Base-by-base conservation (phyloP, 768 basidiomycete species). In the Naganishia vaughanmartiniae region DNA sequence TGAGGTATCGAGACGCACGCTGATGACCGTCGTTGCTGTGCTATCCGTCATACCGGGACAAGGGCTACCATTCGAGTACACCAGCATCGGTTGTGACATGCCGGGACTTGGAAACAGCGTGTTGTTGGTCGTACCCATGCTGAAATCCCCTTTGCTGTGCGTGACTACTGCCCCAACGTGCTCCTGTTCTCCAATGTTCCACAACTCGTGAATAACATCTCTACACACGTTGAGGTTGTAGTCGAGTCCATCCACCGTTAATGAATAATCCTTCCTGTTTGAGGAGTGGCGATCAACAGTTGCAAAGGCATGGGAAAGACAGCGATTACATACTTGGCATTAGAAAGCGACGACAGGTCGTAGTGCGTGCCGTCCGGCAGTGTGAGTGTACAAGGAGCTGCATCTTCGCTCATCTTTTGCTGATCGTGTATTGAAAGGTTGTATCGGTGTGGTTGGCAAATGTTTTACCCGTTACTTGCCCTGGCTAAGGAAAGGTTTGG, bases 61-160 rank as follows among this genome's bases (percentile, higher is more conserved):
- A 1, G 81, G 80, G 0, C 90, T 89, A 15, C 92, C 91, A 42
- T 85, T 82, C 11, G 86, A 82, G 73, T 90, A 82, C 42, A 85
- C 81, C 54, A 91, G 79, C 69, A 88, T 76, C 26, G 89, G 85
- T 60, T 86, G 75, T 5, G 73, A 72, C 78, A 34, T 85, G 83
- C 66, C 85, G 83, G 72, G 85, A 80, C 60, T 89, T 72, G 70
- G 79, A 76, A 73, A 53, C 58, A 93, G 81, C 0, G 88, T 90
- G 17, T 87, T 87, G 74, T 91, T 92, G 24, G 65, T 66, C 30
- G 31, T 34, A 75, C 79, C 79, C 17, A 80, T 54, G 1, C 77
- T 77, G 72, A 79, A 80, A 67, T 80, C 79, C 0, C 79, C 79
- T 34, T 73, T 68, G 4, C 56, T 42, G 15, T 73, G 66, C 54